Percentiles rank a stretch among this genome's conserved stretches.
These are phyloP conservation scores for Dioscorea zingiberensis DNA, from an alignment of 106 monocot species.

Conservation along the genomic window DNA sequence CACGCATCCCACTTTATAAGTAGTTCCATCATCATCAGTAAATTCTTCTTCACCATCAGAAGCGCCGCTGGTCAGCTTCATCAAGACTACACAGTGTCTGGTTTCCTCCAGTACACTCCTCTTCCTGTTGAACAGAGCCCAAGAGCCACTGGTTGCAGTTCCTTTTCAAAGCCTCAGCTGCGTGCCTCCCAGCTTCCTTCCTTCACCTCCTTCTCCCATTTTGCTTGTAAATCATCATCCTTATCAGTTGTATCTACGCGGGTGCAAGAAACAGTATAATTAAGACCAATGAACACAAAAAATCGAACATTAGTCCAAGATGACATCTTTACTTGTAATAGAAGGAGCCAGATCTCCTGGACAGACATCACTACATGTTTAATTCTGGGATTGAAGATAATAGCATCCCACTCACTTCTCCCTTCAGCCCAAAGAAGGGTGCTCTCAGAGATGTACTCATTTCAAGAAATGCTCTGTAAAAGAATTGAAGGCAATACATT, in stretches of 20 bases:
- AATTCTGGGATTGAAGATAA: conserved; percentile 72
- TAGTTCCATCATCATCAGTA: conserved; percentile 93
- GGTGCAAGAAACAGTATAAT: background rate
- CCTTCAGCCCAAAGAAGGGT: conserved; percentile 83
- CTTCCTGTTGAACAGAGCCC: conserved; percentile 14
- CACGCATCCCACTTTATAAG: conserved; percentile 88
- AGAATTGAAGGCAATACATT: conserved; percentile 33
- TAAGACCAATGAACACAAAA: no score
- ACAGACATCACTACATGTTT: conserved; percentile 9
- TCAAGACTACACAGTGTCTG: conserved; percentile 29
- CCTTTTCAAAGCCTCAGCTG: conserved; percentile 26
- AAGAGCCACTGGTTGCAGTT: conserved; percentile 1
- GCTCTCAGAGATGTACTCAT: conserved; percentile 63
- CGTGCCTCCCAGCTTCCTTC: conserved; percentile 33
- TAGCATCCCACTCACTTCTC: conserved; percentile 75
- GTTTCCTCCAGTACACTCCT: conserved; percentile 7
- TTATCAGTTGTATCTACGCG: conserved; percentile 17
- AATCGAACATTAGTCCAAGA: background rate
- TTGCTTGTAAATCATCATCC: conserved; percentile 52
- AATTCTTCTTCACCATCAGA: conserved; percentile 96
- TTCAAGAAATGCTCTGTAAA: conserved; percentile 71
- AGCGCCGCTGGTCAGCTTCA: conserved; percentile 72
- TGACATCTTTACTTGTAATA: conserved; percentile 21
- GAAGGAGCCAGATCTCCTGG: conserved; percentile 14
- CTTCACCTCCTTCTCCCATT: conserved; percentile 56